Evolutionary conservation across 225 moss, liverwort and hornwort genomes (phyloP), one percentile per base, ranked within the genome.

Genomic region (Physcomitrium patens): DNA sequence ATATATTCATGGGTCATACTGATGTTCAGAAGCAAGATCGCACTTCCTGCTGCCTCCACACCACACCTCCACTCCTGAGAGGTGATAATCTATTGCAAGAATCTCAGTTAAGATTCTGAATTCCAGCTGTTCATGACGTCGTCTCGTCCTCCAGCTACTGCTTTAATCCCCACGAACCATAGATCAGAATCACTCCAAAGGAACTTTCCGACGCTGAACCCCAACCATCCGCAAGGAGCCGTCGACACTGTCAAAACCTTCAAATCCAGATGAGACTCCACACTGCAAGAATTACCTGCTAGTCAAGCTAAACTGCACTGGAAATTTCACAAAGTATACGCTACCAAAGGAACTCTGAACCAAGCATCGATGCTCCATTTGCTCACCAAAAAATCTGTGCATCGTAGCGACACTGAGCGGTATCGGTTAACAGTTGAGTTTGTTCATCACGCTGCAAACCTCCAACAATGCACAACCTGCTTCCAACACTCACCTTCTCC

Each of bases 311-410:
- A 65, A 63, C 2, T 23, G 63, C 63, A 63, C 4, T 24, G 37
- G 18, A 19, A 53, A 27, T 16, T 60, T 53, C 37, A 61, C 50
- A 7, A 55, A 42, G 48, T 60, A 73, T 50, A 51, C 44, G 24
- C 47, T 28, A 11, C 17, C 20, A 17, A 22, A 54, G 31, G 64
- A 53, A 47, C 45, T 61, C 58, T 16, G 24, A 51, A 69, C 49
- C 55, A 60, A 72, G 46, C 60, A 65, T 10, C 54, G 13, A 69
- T 7, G 10, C 58, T 19, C 70, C 63, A 62, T n/a, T 18, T 28
- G 70, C 63, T 61, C 49, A 52, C 73, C 69, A 77, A 60, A 73
- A 22, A 60, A 70, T 16, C 77, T 49, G 14, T 42, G 62, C 76
- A 59, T 11, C 69, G 42, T 15, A 68, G 42, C 51, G 61, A 23